A percentile compares a stretch with the other conserved stretches of the same genome.
Conservation (phyloP, 73 alveolate species). For the Paramecium sonneborni region DNA sequence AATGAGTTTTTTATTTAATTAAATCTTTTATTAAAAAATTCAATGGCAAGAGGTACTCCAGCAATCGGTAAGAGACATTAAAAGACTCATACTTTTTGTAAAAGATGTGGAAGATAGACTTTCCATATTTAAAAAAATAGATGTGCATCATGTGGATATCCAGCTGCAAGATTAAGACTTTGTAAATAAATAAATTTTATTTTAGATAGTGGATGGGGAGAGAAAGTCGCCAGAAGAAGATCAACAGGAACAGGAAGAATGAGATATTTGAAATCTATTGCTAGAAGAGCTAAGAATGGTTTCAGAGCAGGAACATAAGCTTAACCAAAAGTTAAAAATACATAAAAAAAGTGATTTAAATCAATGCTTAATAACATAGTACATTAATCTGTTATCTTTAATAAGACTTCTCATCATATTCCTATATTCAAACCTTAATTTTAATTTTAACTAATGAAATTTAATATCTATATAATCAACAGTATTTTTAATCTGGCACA, state of each 20-base stretch:
- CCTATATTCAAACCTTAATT: neutral
- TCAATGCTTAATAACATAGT: neutral
- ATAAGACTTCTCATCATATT: neutral
- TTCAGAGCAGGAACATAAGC: slow-evolving; percentile 87
- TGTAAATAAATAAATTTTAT: slow-evolving; percentile 65
- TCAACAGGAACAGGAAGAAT: slow-evolving; percentile 89
- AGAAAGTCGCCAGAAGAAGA: slow-evolving; percentile 77
- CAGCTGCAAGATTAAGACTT: slow-evolving; percentile 79
- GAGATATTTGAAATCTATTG: slow-evolving; percentile 82
- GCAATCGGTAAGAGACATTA: slow-evolving; percentile 80
- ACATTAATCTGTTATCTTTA: neutral
- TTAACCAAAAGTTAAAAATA: slow-evolving; percentile 63
- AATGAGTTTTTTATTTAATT: slow-evolving; percentile 1
- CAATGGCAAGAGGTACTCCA: slow-evolving; percentile 86
- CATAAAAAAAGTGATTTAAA: slow-evolving; percentile 11
- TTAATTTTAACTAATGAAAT: neutral
- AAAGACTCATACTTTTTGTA: slow-evolving; percentile 87
- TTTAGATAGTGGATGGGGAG: slow-evolving; percentile 80
- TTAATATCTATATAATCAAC: neutral
- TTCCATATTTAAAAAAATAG: slow-evolving; percentile 80
- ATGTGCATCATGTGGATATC: slow-evolving; percentile 82
- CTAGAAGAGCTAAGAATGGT: slow-evolving; percentile 90
- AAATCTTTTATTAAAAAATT: slow-evolving; percentile 46
- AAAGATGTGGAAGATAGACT: slow-evolving; percentile 80
- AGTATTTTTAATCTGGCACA: neutral